Conservation (phyloP, 371 early-diverging fungal genomes). For the Dinochytrium kinnereticum region DNA sequence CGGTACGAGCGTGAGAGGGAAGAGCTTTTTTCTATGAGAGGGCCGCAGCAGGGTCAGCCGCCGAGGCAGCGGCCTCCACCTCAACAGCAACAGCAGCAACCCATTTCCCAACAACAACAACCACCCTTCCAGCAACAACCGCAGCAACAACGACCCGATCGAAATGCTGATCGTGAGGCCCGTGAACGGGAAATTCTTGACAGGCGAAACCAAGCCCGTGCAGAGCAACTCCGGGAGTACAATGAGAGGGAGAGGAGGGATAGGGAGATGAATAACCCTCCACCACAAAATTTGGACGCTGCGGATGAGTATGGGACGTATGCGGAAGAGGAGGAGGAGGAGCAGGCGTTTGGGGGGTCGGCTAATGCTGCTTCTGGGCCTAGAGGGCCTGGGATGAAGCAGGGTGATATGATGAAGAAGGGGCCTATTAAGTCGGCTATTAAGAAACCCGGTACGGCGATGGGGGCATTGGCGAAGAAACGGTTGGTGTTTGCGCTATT, state of each 20-base stretch:
- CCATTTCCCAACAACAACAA: not conserved
- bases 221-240: slow-evolving; percentile 1
- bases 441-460: not conserved
- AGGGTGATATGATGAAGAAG: not conserved
- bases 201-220: not conserved
- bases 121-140: not conserved
- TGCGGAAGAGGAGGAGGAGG: not conserved
- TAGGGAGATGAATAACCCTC: not conserved
- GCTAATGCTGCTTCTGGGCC: not conserved
- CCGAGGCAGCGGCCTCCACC: not conserved
- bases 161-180: no score
- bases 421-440: not conserved
- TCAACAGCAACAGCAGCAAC: not conserved
- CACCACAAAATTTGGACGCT: not conserved
- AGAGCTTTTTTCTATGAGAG: not conserved
- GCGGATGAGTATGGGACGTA: not conserved
- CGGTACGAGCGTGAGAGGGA: not conserved
- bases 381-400: no score
- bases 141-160: no score
- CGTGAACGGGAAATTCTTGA: not conserved
- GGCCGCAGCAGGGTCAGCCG: not conserved
- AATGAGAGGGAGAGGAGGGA: not conserved
- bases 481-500: not conserved
- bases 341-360: not conserved
- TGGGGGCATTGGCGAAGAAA: not conserved